Conservation (phyloP, 495 filamentous ascomycete species). For the Hypoxylon intermedium region DNA sequence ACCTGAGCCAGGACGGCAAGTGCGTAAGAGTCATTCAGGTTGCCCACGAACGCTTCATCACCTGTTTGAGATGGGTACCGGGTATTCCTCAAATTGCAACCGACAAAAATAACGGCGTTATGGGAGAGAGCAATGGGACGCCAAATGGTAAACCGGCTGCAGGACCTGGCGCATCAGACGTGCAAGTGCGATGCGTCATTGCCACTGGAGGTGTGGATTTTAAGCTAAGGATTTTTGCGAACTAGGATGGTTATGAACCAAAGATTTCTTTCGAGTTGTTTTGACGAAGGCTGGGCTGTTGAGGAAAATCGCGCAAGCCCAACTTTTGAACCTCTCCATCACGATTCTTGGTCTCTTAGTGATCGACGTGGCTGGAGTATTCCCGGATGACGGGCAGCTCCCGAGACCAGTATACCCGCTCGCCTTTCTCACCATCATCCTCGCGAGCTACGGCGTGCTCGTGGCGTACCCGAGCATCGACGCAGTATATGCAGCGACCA, state of each 20-base stretch:
- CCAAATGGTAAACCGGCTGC: slow-evolving; percentile 59
- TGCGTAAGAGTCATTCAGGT: slow-evolving; percentile 83
- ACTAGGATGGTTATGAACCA: slow-evolving; percentile 38
- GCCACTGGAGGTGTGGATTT: slow-evolving; percentile 69
- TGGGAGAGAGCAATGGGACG: slow-evolving; percentile 48
- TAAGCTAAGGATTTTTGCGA: slow-evolving; percentile 67
- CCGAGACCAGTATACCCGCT: slow-evolving; percentile 53
- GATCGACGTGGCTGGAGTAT: slow-evolving; percentile 48
- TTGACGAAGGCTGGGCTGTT: background rate
- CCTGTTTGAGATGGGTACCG: slow-evolving; percentile 91
- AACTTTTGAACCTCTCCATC: slow-evolving; percentile 51
- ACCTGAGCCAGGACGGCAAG: slow-evolving; percentile 88
- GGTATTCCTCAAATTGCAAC: slow-evolving; percentile 59
- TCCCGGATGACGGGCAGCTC: slow-evolving; percentile 51
- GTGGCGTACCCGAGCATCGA: slow-evolving; percentile 51
- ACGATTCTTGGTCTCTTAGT: slow-evolving; percentile 47
- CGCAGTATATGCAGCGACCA: slow-evolving; percentile 50
- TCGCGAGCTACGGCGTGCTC: slow-evolving; percentile 51
- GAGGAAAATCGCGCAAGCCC: slow-evolving; percentile 48
- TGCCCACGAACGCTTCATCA: slow-evolving; percentile 86
- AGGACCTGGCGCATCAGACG: slow-evolving; percentile 52
- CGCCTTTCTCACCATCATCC: slow-evolving; percentile 49
- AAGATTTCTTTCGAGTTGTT: background rate
- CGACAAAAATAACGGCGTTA: slow-evolving; percentile 24
- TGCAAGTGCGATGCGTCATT: slow-evolving; percentile 66